These are phyloP conservation scores for Trametes punicea DNA, from an alignment of 768 basidiomycete species.

Conservation along the genomic window DNA sequence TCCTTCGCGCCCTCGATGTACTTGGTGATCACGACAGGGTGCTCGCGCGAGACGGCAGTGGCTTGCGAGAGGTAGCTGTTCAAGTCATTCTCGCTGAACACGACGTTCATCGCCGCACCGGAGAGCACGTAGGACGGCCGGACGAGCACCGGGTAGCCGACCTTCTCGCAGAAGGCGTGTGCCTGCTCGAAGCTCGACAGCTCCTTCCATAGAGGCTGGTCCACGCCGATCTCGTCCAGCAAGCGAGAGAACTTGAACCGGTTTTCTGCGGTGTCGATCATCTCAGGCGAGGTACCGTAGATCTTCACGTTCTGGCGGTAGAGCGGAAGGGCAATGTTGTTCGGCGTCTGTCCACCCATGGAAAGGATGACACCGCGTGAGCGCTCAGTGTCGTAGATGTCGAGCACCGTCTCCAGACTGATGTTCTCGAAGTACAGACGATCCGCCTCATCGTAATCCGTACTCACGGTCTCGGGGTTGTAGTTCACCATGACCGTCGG, in stretches of 20 bases:
- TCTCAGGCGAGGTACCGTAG: constrained; percentile 97
- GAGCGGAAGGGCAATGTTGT: constrained; percentile 96
- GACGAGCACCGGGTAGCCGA: constrained; percentile 94
- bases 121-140: constrained; percentile 99
- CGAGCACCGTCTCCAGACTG: constrained; percentile 91
- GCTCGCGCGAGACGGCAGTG: constrained; percentile 91
- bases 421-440: constrained; percentile 99
- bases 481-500: constrained; percentile 99
- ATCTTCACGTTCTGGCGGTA: constrained; percentile 97
- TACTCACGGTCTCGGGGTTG: constrained; percentile 98
- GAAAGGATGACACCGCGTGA: constrained; percentile 91
- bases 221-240: constrained; percentile 96
- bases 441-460: constrained; percentile 98
- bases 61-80: constrained; percentile 92
- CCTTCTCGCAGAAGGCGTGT: constrained; percentile 82
- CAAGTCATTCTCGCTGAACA: constrained; percentile 88
- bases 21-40: constrained; percentile 97
- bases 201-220: constrained; percentile 98
- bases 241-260: constrained; percentile 99
- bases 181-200: constrained; percentile 90
- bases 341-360: constrained; percentile 98
- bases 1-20: constrained; percentile 99
- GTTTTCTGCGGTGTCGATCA: constrained; percentile 99
- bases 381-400: constrained; percentile 91
- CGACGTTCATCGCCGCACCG: constrained; percentile 99